phyloP scores from a whole-genome alignment of 2,329 filamentous ascomycete species.

The Aspergillus sp. region DNA sequence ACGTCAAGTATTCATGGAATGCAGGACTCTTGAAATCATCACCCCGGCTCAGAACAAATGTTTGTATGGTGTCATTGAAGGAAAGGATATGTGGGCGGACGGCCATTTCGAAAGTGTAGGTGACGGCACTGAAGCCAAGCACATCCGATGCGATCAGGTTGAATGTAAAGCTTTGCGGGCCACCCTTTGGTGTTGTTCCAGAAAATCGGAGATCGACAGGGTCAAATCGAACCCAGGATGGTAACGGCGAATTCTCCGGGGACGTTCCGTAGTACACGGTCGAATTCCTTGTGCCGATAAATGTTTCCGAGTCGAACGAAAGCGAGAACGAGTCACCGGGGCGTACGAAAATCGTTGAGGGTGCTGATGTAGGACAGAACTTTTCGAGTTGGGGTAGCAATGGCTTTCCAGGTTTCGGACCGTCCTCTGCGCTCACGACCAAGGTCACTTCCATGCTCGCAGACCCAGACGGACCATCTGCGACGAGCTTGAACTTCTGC shows the following conservation, averaged over 20 bases:
- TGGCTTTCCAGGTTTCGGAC: constrained; percentile 28
- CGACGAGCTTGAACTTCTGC: constrained; percentile 59
- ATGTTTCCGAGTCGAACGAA: constrained; percentile 62
- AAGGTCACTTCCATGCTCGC: constrained; percentile 61
- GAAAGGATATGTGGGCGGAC: constrained; percentile 65
- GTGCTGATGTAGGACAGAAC: constrained; percentile 31
- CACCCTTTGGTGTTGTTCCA: constrained; percentile 62
- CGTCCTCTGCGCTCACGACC: constrained; percentile 53
- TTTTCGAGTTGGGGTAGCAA: constrained; percentile 31
- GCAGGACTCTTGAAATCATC: constrained; percentile 47
- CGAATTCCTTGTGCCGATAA: constrained; percentile 50
- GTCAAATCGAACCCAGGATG: constrained; percentile 78
- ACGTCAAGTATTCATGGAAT: constrained; percentile 46
- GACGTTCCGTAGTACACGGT: constrained; percentile 71
- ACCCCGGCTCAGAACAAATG: constrained; percentile 52
- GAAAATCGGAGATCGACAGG: constrained; percentile 57
- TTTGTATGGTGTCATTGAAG: constrained; percentile 52
- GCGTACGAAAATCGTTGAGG: constrained; percentile 32
- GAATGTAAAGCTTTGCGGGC: constrained; percentile 66
- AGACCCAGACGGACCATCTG: constrained; percentile 60
- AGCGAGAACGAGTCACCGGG: constrained; percentile 54
- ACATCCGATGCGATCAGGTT: constrained; percentile 72
- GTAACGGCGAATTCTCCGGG: constrained; percentile 70
- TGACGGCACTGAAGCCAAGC: constrained; percentile 64
- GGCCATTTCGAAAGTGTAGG: constrained; percentile 61